Evolutionary conservation across 176 grass and related monocot genomes (phyloP).

Genomic region (Aegilops tauschii): DNA sequence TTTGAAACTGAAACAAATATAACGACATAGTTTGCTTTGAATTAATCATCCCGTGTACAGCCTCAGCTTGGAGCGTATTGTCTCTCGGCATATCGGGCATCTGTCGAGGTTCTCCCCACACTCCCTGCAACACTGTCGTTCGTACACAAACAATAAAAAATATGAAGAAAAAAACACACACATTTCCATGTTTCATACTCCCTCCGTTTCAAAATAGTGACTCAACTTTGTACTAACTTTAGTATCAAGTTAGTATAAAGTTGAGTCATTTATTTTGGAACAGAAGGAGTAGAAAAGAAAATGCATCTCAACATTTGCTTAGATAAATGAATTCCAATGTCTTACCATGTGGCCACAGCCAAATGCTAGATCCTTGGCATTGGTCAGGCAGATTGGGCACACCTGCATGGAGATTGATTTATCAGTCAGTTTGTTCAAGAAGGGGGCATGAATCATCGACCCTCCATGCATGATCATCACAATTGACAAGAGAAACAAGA

Average conservation of each 20-base stretch:
- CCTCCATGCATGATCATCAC: background rate
- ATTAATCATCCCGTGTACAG: conserved; percentile 62
- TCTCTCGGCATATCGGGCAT: conserved; percentile 84
- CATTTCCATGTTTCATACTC: background rate
- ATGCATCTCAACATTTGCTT: background rate
- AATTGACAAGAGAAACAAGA: background rate
- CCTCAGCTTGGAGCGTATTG: conserved; percentile 71
- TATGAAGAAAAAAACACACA: background rate
- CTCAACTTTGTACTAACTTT: too few species aligned
- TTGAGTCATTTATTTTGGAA: too few species aligned
- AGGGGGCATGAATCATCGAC: background rate
- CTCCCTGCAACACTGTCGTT: conserved; percentile 76
- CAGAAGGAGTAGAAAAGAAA: background rate
- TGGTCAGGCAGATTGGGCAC: conserved; percentile 89
- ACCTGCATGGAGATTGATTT: conserved; percentile 26
- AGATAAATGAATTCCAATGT: background rate
- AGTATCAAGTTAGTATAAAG: too few species aligned
- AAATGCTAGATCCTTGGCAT: conserved; percentile 77
- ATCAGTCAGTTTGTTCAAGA: background rate
- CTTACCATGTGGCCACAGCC: conserved; percentile 89
- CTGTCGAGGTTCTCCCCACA: conserved; percentile 72
- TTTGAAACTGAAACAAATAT: background rate
- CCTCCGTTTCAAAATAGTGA: too few species aligned
- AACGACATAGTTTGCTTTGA: background rate
- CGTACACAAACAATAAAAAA: background rate